Evolutionary conservation across 2,329 filamentous ascomycete species (phyloP).

Genomic region (Microascus cirrosus): DNA sequence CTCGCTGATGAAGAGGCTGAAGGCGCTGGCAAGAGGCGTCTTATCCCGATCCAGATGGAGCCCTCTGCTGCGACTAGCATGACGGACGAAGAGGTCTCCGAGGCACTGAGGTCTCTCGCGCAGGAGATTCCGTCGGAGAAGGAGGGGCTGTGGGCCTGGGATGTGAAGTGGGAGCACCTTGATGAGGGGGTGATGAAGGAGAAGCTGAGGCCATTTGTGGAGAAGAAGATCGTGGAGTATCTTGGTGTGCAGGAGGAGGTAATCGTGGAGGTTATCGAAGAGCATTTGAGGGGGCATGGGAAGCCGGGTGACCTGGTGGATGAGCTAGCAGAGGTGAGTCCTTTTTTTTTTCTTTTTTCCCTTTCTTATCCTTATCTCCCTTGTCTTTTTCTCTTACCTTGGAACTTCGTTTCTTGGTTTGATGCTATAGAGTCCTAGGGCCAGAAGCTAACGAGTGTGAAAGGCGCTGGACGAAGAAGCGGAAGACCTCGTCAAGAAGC

Average conservation of each 20-base stretch:
- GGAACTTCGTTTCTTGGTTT: too few species aligned
- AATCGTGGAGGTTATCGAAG: slow-evolving; percentile 84
- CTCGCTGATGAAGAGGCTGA: slow-evolving; percentile 91
- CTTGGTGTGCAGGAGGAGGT: slow-evolving; percentile 94
- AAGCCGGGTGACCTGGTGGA: slow-evolving; percentile 72
- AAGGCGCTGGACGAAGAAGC: slow-evolving; percentile 90
- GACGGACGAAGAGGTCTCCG: slow-evolving; percentile 76
- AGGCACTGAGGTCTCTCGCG: slow-evolving; percentile 71
- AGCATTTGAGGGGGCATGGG: slow-evolving; percentile 67
- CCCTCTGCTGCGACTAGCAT: slow-evolving; percentile 55
- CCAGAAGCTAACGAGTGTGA: background rate
- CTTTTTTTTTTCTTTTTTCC: background rate
- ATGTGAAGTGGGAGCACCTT: slow-evolving; percentile 85
- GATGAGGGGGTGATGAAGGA: slow-evolving; percentile 71
- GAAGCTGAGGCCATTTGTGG: slow-evolving; percentile 86
- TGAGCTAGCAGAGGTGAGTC: slow-evolving; percentile 69
- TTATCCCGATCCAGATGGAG: slow-evolving; percentile 77
- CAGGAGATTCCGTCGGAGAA: slow-evolving; percentile 83
- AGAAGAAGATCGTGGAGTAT: slow-evolving; percentile 97
- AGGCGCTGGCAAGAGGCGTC: slow-evolving; percentile 56
- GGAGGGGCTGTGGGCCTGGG: slow-evolving; percentile 82
- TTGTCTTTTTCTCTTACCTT: too few species aligned
- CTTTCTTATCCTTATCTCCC: background rate
- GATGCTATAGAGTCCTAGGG: too few species aligned
- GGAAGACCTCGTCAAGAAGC: slow-evolving; percentile 85